Evolutionary conservation across 2,329 filamentous ascomycete genomes (phyloP).

Genomic region (Ophiosphaerella narmari): DNA sequence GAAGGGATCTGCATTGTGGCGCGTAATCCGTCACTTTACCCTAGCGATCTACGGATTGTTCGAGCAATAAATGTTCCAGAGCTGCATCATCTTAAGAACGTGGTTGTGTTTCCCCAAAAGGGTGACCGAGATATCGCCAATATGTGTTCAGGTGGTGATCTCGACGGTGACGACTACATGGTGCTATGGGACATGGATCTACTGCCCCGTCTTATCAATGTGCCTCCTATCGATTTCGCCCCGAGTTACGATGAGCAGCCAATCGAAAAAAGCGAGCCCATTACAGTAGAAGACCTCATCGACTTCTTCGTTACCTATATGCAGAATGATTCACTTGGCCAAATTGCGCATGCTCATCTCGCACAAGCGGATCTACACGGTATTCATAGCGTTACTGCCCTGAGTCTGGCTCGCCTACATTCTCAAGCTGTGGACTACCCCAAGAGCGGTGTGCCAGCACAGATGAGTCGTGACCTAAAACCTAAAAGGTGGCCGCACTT

Average conservation of each 20-base stretch:
- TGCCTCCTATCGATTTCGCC: slow-evolving; percentile 76
- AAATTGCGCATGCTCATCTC: slow-evolving; percentile 82
- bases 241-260: slow-evolving; percentile 58
- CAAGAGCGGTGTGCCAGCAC: slow-evolving; percentile 81
- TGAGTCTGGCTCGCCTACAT: slow-evolving; percentile 77
- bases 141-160: slow-evolving; percentile 95
- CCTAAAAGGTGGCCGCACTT: slow-evolving; percentile 79
- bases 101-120: slow-evolving; percentile 82
- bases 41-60: slow-evolving; percentile 88
- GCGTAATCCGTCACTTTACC: slow-evolving; percentile 90
- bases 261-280: slow-evolving; percentile 61
- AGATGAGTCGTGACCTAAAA: slow-evolving; percentile 65
- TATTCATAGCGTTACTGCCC: slow-evolving; percentile 68
- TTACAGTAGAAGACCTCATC: slow-evolving; percentile 74
- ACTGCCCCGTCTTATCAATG: slow-evolving; percentile 67
- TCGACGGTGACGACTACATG: slow-evolving; percentile 95
- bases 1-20: slow-evolving; percentile 81
- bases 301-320: slow-evolving; percentile 91
- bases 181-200: slow-evolving; percentile 86
- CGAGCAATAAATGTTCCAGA: slow-evolving; percentile 74
- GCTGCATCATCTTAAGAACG: slow-evolving; percentile 79
- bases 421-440: slow-evolving; percentile 93
- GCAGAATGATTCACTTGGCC: slow-evolving; percentile 81
- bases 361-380: slow-evolving; percentile 74
- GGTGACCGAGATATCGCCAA: slow-evolving; percentile 85